Conservation (phyloP, 169 alveolate species). For the Cardiosporidium cionae region DNA sequence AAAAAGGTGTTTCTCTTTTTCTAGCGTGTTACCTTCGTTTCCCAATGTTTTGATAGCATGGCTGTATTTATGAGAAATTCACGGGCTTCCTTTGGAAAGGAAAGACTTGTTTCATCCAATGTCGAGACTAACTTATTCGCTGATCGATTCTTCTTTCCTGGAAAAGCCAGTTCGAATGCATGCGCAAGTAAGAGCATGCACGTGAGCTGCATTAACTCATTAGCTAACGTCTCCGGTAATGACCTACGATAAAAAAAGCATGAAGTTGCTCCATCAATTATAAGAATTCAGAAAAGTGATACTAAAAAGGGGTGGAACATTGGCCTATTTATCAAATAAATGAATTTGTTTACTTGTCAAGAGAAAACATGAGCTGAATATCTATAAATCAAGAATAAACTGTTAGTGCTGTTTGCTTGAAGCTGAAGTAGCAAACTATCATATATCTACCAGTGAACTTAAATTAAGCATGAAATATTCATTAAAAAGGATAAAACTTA, state of each 20-base stretch:
- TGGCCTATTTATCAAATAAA: too few species aligned
- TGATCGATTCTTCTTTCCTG: not conserved
- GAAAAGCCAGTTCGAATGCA: not conserved
- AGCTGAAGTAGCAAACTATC: too few species aligned
- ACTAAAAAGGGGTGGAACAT: too few species aligned
- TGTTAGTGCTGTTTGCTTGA: too few species aligned
- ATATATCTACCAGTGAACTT: too few species aligned
- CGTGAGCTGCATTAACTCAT: not conserved
- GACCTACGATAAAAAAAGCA: not conserved
- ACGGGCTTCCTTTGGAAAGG: not conserved
- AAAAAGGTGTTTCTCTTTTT: too few species aligned
- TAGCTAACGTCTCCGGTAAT: not conserved
- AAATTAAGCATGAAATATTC: too few species aligned
- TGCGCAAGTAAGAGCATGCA: not conserved
- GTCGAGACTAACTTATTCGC: not conserved
- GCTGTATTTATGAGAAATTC: not conserved
- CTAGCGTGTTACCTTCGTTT: not conserved
- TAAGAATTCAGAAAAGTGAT: not conserved
- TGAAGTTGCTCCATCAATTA: not conserved
- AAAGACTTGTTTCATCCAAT: not conserved
- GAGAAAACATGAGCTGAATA: too few species aligned
- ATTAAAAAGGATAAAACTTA: too few species aligned
- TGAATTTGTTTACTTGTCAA: too few species aligned
- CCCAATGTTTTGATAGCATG: not conserved
- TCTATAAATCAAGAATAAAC: too few species aligned